Base-by-base conservation (phyloP, 2,329 filamentous ascomycete genomes). In the Coniochaeta sp. region DNA sequence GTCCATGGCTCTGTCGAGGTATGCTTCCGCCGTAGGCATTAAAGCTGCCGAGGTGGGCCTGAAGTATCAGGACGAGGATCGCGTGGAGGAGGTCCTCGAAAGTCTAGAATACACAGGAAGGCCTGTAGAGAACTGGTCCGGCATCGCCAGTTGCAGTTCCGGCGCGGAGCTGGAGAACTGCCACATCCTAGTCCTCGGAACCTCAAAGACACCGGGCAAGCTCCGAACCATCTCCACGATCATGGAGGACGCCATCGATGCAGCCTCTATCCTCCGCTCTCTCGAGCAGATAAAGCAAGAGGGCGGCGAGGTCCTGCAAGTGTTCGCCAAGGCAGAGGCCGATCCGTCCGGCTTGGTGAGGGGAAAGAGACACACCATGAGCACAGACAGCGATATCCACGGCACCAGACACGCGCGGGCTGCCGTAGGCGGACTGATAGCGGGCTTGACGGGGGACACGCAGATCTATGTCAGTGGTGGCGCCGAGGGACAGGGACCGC, bases 1-100 rank as follows among this genome's bases (percentile, higher is more conserved):
- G 49, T 63, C 61, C 13, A 66, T 66, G 63, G 63, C 63, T 22
- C 61, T 59, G 54, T 66, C 64, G 10, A 56, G 64, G 9, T 65
- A 65, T 48, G 63, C 63, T 10, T 61, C 59, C 27, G 63, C 64
- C 2, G 53, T 66, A 6, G 63, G 64, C 10, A 61, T 66, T 22
- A 59, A 60, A 3, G 50, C 59, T 10, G 64, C 64, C 27, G 55
- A 64, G 10, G n/a, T n/a, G n/a, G n/a, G n/a, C n/a, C n/a, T n/a
- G n/a, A n/a, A n/a, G n/a, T n/a, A n/a, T n/a, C n/a, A n/a, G n/a
- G n/a, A n/a, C n/a, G n/a, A n/a, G n/a, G n/a, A n/a, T n/a, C n/a
- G n/a, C n/a, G n/a, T n/a, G n/a, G n/a, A n/a, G n/a, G n/a, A n/a
- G n/a, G n/a, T n/a, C n/a, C n/a, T n/a, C n/a, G n/a, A n/a, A n/a